A percentile compares a stretch with the other conserved stretches of the same genome.
Conservation (phyloP, 108 stramenopile species). For the Nitzschia sp. region DNA sequence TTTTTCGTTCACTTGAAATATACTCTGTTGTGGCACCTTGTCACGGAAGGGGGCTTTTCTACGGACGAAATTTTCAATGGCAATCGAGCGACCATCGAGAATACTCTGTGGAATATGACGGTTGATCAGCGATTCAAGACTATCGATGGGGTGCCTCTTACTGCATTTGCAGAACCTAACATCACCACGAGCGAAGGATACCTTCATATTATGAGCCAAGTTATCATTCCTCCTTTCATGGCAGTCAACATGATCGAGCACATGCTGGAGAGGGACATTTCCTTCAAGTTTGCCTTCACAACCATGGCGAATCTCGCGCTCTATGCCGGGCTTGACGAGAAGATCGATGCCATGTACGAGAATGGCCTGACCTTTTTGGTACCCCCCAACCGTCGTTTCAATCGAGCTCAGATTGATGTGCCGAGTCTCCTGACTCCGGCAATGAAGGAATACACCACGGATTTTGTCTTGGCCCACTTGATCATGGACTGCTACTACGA, state of each 20-base stretch:
- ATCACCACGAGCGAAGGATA: constrained; percentile 23
- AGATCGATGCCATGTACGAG: constrained; percentile 30
- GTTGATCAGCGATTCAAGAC: constrained; percentile 19
- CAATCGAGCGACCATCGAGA: constrained; percentile 8
- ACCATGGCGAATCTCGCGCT: constrained; percentile 40
- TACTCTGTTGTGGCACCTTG: constrained; percentile 22
- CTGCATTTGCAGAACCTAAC: constrained; percentile 18
- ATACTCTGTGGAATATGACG: constrained; percentile 17
- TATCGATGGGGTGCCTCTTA: constrained; percentile 17
- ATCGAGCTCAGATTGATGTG: constrained; percentile 38
- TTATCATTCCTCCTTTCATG: constrained; percentile 30
- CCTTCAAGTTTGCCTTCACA: constrained; percentile 24
- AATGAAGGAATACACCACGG: constrained; percentile 29
- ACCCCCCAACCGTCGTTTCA: constrained; percentile 43
- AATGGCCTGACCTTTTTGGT: constrained; percentile 35
- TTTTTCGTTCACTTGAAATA: constrained; percentile 33
- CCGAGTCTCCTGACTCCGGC: constrained; percentile 17
- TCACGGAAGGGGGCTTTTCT: constrained; percentile 21
- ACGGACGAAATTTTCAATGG: constrained; percentile 32
- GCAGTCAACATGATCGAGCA: constrained; percentile 17
- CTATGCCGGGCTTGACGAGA: constrained; percentile 22
- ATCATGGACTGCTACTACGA: constrained; percentile 28
- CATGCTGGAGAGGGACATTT: constrained; percentile 15
- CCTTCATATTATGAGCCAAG: constrained; percentile 21
- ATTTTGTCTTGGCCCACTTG: constrained; percentile 34